Conservation (phyloP, 2,329 filamentous ascomycete genomes). For the Clarireedia monteithiana region DNA sequence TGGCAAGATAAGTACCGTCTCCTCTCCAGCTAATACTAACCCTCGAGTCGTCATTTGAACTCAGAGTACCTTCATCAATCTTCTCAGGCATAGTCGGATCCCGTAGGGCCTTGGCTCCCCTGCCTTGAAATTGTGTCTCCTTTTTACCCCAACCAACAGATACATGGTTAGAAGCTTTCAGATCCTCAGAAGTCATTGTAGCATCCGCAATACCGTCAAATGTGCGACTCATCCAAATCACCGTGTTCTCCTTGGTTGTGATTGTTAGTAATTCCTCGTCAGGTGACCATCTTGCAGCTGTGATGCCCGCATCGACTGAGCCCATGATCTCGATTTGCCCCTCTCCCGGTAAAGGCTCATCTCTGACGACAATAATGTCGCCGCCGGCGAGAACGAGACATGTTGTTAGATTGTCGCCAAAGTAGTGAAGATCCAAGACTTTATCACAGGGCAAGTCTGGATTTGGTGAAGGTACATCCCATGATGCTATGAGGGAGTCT, state of each 20-base stretch:
- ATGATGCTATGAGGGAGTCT: conserved; percentile 57
- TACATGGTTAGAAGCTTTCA: conserved; percentile 85
- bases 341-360: conserved; percentile 56
- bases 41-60: conserved; percentile 61
- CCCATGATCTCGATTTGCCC: conserved; percentile 92
- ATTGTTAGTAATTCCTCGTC: conserved; percentile 88
- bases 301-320: conserved; percentile 86
- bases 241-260: conserved; percentile 67
- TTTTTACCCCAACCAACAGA: conserved; percentile 98
- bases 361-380: conserved; percentile 79
- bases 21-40: conserved; percentile 86
- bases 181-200: conserved; percentile 64
- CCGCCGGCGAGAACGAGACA: conserved; percentile 84
- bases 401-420: conserved; percentile 68
- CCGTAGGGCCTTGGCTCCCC: conserved; percentile 73
- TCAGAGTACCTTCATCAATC: conserved; percentile 75
- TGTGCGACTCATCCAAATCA: conserved; percentile 86
- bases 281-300: conserved; percentile 85
- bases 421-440: conserved; percentile 75
- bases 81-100: conserved; percentile 94
- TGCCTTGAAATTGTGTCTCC: conserved; percentile 95
- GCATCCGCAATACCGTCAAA: conserved; percentile 80
- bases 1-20: conserved; percentile 82
- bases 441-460: conserved; percentile 69
- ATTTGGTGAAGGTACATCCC: conserved; percentile 78